Conservation (phyloP, 352 stramenopile species). For the Poterioochromonas sp. region DNA sequence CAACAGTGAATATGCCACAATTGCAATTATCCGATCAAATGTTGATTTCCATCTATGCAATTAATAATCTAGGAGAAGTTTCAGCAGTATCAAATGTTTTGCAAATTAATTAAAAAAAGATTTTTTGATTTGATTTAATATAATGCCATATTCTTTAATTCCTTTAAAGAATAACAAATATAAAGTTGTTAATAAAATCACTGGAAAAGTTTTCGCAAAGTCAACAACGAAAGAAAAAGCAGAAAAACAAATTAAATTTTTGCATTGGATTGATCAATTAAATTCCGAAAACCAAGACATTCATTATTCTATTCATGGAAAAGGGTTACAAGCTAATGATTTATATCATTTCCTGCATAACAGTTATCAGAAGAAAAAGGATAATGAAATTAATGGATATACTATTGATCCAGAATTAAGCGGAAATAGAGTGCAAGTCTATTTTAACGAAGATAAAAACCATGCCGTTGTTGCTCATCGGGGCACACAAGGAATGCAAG, state of each 20-base stretch:
- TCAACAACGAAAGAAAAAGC: neutral
- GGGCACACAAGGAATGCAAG: neutral
- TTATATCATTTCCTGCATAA: neutral
- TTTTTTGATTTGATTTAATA: neutral
- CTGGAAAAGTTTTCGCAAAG: neutral
- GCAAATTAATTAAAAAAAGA: neutral
- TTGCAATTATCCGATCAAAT: neutral
- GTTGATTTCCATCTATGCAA: neutral
- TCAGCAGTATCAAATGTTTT: neutral
- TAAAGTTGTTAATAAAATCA: neutral
- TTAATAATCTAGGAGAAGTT: neutral
- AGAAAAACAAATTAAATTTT: neutral
- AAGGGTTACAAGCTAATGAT: neutral
- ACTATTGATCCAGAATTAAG: neutral
- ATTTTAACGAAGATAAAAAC: neutral
- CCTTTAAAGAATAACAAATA: neutral
- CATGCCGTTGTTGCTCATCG: slow-evolving; percentile 10
- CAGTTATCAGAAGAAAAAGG: neutral
- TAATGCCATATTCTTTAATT: neutral
- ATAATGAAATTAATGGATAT: slow-evolving; percentile 2
- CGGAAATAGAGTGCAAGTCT: neutral
- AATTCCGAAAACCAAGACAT: neutral
- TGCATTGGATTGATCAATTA: neutral
- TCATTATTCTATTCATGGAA: neutral
- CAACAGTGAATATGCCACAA: neutral